Base-by-base conservation (phyloP, 768 basidiomycete species). In the Tricholoma furcatifolium region DNA sequence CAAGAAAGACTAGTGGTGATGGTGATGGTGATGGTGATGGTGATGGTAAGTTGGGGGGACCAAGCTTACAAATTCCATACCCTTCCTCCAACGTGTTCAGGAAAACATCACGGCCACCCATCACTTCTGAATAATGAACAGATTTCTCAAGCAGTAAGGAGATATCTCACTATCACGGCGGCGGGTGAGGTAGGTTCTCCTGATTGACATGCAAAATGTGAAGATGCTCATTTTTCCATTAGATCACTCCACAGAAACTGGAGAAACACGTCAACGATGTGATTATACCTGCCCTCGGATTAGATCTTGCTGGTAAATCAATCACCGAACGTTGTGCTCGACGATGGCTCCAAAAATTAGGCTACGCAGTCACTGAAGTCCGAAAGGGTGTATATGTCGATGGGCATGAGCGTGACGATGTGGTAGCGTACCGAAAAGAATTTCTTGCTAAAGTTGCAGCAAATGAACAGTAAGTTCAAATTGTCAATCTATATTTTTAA, bases 91-190 rank as follows among this genome's bases (percentile, higher is more conserved):
- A 53, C 49, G 8, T 35, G 49, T 9, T 50, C 47, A n/a, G 51
- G 59, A 24, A 60, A 62, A 31, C 59, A 62, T 27, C 61, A 62
- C 48, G 56, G 53, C 12, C 59, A 62, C 21, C 56, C 61, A 43
- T 62, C 59, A 24, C 51, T 62, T 18, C 38, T 62, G 3, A 60
- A 58, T 42, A 42, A 62, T 47, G 56, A 58, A 40, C 21, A 20
- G 10, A 20, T 62, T 34, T 12, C 36, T 17, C 52, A 57, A 11
- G 53, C 60, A 32, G 55, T 62, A 21, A 24, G 27, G 6, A 21
- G 43, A 23, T 59, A 59, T 47, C 38, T 62, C 15, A 59, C 53
- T 40, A 52, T 59, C 14, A 34, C 48, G 24, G 39, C 56, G 31
- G 27, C 45, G 44, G 52, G 52, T 30, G 36, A 55, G 27, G 54